Conservation (phyloP, 2,329 filamentous ascomycete species). For the Alternaria incomplexa region DNA sequence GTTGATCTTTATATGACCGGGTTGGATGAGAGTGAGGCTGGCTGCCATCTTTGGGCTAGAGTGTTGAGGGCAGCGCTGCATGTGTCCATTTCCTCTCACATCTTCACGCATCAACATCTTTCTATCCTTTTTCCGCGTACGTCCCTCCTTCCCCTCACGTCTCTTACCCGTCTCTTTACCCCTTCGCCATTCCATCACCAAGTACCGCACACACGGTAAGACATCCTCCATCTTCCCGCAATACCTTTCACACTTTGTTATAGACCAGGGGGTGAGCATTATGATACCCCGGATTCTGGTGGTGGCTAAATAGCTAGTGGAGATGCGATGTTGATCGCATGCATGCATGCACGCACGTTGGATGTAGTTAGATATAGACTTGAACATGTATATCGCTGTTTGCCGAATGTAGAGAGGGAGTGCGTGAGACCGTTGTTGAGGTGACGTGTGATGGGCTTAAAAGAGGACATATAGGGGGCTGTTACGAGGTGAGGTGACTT, state of each 20-base stretch:
- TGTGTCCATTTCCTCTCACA: not conserved
- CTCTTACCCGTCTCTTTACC: not conserved
- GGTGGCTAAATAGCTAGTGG: not conserved
- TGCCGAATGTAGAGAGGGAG: not conserved
- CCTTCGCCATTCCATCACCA: not conserved
- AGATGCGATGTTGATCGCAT: not conserved
- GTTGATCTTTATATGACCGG: not conserved
- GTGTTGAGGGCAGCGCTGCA: not conserved
- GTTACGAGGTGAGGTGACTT: not conserved
- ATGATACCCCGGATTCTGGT: slow-evolving; percentile 4
- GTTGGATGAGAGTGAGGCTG: not conserved
- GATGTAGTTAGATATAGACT: not conserved
- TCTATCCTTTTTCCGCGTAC: not conserved
- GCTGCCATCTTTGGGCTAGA: not conserved
- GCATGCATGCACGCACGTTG: not conserved
- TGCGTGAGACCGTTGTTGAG: not conserved
- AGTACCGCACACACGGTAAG: not conserved
- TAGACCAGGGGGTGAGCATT: slow-evolving; percentile 1
- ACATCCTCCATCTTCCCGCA: not conserved
- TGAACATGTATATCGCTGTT: not conserved
- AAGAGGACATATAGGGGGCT: not conserved
- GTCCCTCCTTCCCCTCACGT: not conserved
- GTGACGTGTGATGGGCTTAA: not conserved
- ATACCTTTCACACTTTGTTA: not conserved
- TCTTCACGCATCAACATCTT: not conserved